Base-by-base conservation (phyloP, 2,329 filamentous ascomycete species). In the Cladorrhinum sp. region DNA sequence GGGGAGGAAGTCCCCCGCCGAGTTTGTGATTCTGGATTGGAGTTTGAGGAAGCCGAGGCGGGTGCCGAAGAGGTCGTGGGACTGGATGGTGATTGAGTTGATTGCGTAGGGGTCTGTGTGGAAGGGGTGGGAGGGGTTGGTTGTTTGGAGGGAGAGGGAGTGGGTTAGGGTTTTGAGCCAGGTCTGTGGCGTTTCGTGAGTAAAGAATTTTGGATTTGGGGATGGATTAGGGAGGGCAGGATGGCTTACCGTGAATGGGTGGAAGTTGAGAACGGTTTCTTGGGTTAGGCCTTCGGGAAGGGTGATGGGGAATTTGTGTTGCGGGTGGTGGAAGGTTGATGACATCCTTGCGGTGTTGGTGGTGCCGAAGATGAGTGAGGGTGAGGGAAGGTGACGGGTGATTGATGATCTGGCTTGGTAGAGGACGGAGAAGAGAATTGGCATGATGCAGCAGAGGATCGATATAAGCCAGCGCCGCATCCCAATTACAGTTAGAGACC, bases 41-140 rank as follows among this genome's bases (percentile, higher is more conserved):
- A 86, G 70, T 64, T 86, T 87, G 21, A 87, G 68, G 69, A 87
- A 87, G 50, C 84, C 84, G 14, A 87, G 42, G 7, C 63, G 53
- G 3, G 64, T 55, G 28, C 79, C 78, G 64, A 84, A 86, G 28
- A 77, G 71, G 68, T 86, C 83, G 64, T 78, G 80, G 18, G 82
- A 76, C 68, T 86, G 83, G 59, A 86, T 67, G 0, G 74, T 78
- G 63, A 86, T 73, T 62, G 75, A 74, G 56, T 75, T 78, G 0
- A 87, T 79, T 6, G 68, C 60, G 70, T 86, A 87, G 1, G 83
- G 83, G 60, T 80, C 76, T 0, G 66, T 12, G 72, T 84, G 76
- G 74, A 86, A 86, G 6, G 82, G 79, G 66, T 85, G 82, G 18
- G 71, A 64, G 2, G 72, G 42, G 58, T 74, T 67, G 16, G 67